A percentile compares a stretch with the other conserved stretches of the same genome.
phyloP scores from a whole-genome alignment of 2,329 filamentous ascomycete species.

The Cladosporium sp. region DNA sequence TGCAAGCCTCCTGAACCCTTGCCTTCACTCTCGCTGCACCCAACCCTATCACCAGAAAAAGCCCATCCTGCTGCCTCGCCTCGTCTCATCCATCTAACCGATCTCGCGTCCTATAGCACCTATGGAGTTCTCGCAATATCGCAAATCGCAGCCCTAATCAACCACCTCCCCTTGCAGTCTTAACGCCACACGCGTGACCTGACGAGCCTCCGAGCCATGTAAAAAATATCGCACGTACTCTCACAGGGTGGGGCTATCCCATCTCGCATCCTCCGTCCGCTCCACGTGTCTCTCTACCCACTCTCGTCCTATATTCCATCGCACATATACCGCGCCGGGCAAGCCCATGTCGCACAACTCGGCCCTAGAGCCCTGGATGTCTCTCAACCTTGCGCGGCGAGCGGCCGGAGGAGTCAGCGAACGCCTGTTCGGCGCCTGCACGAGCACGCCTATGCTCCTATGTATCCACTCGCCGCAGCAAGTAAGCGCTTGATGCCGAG shows the following conservation, averaged over 20 bases:
- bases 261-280: not conserved
- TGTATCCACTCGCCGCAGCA: not conserved
- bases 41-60: not conserved
- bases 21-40: not conserved
- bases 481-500: constrained; percentile 7
- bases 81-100: not conserved
- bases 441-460: not conserved
- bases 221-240: not conserved
- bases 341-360: not conserved
- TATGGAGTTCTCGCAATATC: not conserved
- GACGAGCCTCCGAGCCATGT: not conserved
- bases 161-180: not conserved
- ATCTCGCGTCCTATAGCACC: not conserved
- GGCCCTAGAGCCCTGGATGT: not conserved
- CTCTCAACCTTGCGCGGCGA: not conserved
- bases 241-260: not conserved
- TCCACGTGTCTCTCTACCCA: constrained; percentile 1
- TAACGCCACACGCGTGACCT: not conserved
- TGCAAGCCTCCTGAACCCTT: constrained; percentile 6
- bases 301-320: constrained; percentile 1
- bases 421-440: constrained; percentile 15
- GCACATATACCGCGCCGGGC: constrained; percentile 7
- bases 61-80: not conserved
- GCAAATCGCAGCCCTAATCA: not conserved
- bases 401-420: not conserved